These are phyloP conservation scores for Suillus decipiens DNA, from an alignment of 768 basidiomycete genomes.

Conservation along the genomic window DNA sequence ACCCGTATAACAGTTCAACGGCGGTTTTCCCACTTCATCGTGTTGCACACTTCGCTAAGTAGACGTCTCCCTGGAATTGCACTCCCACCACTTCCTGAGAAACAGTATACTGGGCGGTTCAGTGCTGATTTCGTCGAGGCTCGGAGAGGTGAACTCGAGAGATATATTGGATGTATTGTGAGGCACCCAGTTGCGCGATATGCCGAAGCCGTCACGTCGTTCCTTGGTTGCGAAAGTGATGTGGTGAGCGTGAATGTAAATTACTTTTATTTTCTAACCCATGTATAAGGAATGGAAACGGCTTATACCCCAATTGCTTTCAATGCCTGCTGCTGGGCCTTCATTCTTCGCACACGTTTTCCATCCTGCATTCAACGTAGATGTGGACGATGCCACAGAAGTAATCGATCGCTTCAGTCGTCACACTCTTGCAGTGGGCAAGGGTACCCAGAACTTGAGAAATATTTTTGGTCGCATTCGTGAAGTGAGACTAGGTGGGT, in stretches of 20 bases:
- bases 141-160: constrained; percentile 76
- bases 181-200: constrained; percentile 78
- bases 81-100: constrained; percentile 82
- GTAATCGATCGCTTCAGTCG: constrained; percentile 60
- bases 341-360: constrained; percentile 78
- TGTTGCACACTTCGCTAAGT: constrained; percentile 70
- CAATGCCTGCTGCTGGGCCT: constrained; percentile 68
- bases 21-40: constrained; percentile 83
- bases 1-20: constrained; percentile 73
- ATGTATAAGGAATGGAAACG: constrained; percentile 68
- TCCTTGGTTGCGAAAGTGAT: constrained; percentile 77
- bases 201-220: constrained; percentile 78
- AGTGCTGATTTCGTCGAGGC: constrained; percentile 82
- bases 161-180: constrained; percentile 70
- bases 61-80: constrained; percentile 74
- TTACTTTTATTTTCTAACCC: constrained; percentile 10
- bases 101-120: constrained; percentile 82
- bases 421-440: constrained; percentile 66
- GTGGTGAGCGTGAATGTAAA: constrained; percentile 45
- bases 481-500: constrained; percentile 67
- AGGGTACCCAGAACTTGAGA: constrained; percentile 68
- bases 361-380: constrained; percentile 85
- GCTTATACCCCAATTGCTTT: constrained; percentile 58
- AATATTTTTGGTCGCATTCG: constrained; percentile 62
- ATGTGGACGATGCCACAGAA: constrained; percentile 67